Percentiles rank a stretch among this genome's conserved stretches.
These are phyloP conservation scores for Apiotrichum gamsii DNA, from an alignment of 1,284 basidiomycete genomes.

Conservation along the genomic window DNA sequence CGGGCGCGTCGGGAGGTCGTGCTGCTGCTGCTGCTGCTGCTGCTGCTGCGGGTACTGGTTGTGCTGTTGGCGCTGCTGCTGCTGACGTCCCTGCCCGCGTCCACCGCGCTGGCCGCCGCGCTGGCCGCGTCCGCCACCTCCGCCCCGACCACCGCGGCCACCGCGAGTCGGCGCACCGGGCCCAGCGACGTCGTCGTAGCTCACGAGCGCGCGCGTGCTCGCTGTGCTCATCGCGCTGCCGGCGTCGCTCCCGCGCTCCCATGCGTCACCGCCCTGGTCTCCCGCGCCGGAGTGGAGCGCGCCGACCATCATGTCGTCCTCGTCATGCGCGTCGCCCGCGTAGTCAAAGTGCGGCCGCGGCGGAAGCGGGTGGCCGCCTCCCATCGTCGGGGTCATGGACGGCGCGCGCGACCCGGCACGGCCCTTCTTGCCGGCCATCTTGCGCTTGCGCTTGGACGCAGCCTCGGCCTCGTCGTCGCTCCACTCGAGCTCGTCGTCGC, in stretches of 20 bases:
- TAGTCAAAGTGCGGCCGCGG: conserved; percentile 39
- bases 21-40: not conserved
- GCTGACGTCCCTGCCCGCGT: not conserved
- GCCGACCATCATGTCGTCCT: conserved; percentile 15
- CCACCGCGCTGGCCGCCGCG: conserved; percentile 25
- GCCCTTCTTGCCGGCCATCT: conserved; percentile 5
- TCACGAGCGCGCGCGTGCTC: conserved; percentile 7
- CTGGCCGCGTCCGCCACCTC: conserved; percentile 14
- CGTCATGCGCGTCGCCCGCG: too few relatives aligned
- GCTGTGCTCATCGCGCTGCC: not conserved
- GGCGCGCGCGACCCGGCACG: conserved; percentile 1
- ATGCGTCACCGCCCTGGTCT: conserved; percentile 17
- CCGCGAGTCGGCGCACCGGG: not conserved
- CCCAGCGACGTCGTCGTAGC: conserved; percentile 18
- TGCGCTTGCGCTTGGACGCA: conserved; percentile 44
- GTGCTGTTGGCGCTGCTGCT: not conserved
- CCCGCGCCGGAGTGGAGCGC: conserved; percentile 26
- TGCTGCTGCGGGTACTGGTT: not conserved
- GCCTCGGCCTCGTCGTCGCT: conserved; percentile 54
- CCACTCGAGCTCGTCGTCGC: conserved; percentile 53
- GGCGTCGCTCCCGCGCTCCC: conserved; percentile 18
- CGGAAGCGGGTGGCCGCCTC: conserved; percentile 17
- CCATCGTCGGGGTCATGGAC: conserved; percentile 1
- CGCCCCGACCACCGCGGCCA: conserved; percentile 15
- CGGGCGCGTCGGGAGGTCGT: conserved; percentile 6